A percentile compares a stretch with the other conserved stretches of the same genome.
Conservation (phyloP, 2,329 filamentous ascomycete species). For the Ascochyta viciae-villosae region DNA sequence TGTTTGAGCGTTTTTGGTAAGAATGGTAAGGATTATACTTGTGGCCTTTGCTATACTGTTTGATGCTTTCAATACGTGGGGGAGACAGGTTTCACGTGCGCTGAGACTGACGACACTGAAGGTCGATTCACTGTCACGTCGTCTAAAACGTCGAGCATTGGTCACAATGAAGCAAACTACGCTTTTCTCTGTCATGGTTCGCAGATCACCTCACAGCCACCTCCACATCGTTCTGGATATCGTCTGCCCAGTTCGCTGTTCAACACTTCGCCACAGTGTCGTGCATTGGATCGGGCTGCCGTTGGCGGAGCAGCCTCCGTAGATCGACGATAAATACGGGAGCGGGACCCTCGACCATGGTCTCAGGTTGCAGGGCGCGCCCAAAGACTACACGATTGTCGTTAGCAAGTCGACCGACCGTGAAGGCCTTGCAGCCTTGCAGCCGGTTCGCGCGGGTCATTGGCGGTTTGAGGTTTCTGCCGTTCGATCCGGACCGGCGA, state of each 20-base stretch:
- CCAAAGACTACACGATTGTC: neutral
- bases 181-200: neutral
- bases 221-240: neutral
- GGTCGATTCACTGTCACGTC: no score
- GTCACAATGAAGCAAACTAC: neutral
- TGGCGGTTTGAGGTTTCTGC: constrained; percentile 13
- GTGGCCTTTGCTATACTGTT: no score
- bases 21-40: no score
- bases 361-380: neutral
- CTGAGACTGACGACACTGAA: no score
- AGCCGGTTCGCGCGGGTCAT: neutral
- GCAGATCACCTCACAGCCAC: neutral
- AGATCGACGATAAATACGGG: constrained; percentile 3
- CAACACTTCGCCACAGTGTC: neutral
- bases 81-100: no score
- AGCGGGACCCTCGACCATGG: constrained; percentile 7
- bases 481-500: constrained; percentile 12
- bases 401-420: neutral
- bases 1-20: no score
- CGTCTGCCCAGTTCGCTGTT: neutral
- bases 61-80: no score
- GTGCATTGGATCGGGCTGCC: neutral
- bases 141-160: neutral
- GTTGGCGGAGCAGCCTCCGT: constrained; percentile 2
- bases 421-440: neutral